Conservation (phyloP, 805 yeast genomes). For the Yamadazyma philogaea region DNA sequence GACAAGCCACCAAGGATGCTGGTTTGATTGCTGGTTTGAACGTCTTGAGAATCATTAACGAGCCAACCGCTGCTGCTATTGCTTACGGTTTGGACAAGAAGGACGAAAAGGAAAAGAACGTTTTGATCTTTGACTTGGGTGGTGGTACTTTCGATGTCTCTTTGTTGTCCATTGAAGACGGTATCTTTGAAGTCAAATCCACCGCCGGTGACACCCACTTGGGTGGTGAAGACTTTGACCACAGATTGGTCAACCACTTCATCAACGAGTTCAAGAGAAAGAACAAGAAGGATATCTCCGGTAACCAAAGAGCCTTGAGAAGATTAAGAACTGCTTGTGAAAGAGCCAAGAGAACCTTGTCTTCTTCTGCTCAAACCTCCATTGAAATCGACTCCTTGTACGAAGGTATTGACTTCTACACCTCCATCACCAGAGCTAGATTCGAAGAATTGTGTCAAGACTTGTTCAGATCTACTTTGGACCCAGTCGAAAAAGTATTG, state of each 20-base stretch:
- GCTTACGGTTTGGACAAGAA: slow-evolving; percentile 52
- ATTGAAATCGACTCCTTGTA: slow-evolving; percentile 91
- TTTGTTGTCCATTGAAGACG: slow-evolving; percentile 45
- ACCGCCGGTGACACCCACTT: slow-evolving; percentile 50
- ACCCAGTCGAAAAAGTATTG: slow-evolving; percentile 93
- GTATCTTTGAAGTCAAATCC: slow-evolving; percentile 48
- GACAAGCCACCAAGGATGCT: slow-evolving; percentile 98
- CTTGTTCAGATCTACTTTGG: slow-evolving; percentile 88
- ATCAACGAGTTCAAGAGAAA: slow-evolving; percentile 96
- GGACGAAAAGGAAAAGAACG: slow-evolving; percentile 62
- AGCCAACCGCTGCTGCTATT: slow-evolving; percentile 89
- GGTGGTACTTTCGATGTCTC: slow-evolving; percentile 51
- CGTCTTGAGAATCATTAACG: slow-evolving; percentile 91
- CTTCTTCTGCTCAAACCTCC: slow-evolving; percentile 93
- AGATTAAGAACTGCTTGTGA: slow-evolving; percentile 99
- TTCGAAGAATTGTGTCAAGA: slow-evolving; percentile 95
- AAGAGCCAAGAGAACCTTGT: slow-evolving; percentile 98
- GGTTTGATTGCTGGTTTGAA: slow-evolving; percentile 95
- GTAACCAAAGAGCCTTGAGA: slow-evolving; percentile 96
- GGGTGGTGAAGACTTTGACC: slow-evolving; percentile 99
- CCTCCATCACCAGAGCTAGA: slow-evolving; percentile 95
- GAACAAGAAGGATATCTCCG: slow-evolving; percentile 89
- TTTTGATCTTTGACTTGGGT: slow-evolving; percentile 48
- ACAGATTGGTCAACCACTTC: slow-evolving; percentile 92
- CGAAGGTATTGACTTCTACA: slow-evolving; percentile 96